phyloP scores from a whole-genome alignment of 2,329 filamentous ascomycete genomes.

The Drechslera avenae region DNA sequence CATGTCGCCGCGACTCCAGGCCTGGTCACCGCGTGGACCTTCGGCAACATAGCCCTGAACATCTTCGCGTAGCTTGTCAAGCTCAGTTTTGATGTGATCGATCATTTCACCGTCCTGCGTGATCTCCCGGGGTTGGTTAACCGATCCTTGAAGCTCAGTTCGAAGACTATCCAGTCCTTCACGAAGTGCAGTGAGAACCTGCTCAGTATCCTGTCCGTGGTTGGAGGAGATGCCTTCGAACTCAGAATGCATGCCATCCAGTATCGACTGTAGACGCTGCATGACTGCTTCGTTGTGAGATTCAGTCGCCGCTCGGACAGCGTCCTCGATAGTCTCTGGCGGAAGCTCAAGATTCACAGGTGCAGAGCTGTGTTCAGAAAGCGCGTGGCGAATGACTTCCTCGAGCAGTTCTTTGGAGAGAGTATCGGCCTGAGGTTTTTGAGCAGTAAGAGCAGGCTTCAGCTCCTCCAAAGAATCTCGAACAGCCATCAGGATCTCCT shows the following conservation, averaged over 20 bases:
- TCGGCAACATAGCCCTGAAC: slow-evolving; percentile 59
- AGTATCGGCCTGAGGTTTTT: slow-evolving; percentile 48
- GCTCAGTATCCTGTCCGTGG: slow-evolving; percentile 81
- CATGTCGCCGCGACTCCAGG: slow-evolving; percentile 52
- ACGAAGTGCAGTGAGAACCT: slow-evolving; percentile 84
- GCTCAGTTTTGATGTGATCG: slow-evolving; percentile 66
- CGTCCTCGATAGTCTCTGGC: slow-evolving; percentile 61
- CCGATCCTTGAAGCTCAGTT: slow-evolving; percentile 78
- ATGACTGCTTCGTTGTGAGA: slow-evolving; percentile 65
- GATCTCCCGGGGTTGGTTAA: slow-evolving; percentile 72
- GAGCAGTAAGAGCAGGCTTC: slow-evolving; percentile 57
- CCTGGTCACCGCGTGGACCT: slow-evolving; percentile 51
- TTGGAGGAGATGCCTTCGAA: slow-evolving; percentile 81
- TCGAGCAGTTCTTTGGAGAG: slow-evolving; percentile 62
- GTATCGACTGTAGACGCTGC: slow-evolving; percentile 62
- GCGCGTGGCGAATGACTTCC: slow-evolving; percentile 63
- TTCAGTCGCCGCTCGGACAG: slow-evolving; percentile 60
- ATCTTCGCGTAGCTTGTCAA: slow-evolving; percentile 68
- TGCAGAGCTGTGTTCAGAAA: slow-evolving; percentile 54
- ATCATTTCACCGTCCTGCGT: slow-evolving; percentile 79
- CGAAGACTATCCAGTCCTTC: slow-evolving; percentile 84
- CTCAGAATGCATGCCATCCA: slow-evolving; percentile 66
- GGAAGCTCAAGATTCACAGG: slow-evolving; percentile 54
- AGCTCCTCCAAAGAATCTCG: slow-evolving; percentile 86
- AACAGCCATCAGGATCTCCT: slow-evolving; percentile 83